Evolutionary conservation across 257 asterid species (phyloP).

Genomic region (Leptodermis oblonga): DNA sequence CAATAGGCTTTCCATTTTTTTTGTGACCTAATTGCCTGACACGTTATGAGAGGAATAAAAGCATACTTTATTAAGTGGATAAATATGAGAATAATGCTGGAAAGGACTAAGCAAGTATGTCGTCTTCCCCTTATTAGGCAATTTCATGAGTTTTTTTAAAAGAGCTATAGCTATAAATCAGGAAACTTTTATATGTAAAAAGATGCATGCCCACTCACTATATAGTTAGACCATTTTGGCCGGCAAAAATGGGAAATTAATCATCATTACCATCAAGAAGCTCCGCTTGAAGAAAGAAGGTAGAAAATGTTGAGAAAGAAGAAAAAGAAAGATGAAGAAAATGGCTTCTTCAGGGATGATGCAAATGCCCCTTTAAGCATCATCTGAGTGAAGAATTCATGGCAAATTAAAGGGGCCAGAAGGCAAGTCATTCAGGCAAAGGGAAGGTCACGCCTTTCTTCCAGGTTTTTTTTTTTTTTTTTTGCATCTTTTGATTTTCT

Average conservation of each 20-base stretch:
- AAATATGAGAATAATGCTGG: slow-evolving; percentile 25
- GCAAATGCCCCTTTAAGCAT: slow-evolving; percentile 5
- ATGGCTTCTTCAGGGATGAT: neutral
- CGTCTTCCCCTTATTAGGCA: neutral
- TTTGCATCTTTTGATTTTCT: neutral
- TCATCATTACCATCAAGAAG: neutral
- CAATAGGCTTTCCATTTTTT: slow-evolving; percentile 24
- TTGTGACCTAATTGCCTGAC: slow-evolving; percentile 16
- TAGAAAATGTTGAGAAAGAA: slow-evolving; percentile 32
- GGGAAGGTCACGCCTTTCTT: slow-evolving; percentile 74
- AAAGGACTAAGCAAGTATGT: slow-evolving; percentile 21
- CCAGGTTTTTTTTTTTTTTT: slow-evolving; percentile 34
- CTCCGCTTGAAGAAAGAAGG: no score
- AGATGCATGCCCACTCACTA: neutral
- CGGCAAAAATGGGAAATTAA: neutral
- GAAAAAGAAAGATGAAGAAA: slow-evolving; percentile 17
- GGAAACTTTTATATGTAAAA: no score
- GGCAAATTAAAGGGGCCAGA: slow-evolving; percentile 12
- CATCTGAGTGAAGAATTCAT: slow-evolving; percentile 17
- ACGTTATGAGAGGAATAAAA: slow-evolving; percentile 20
- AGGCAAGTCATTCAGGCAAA: slow-evolving; percentile 68
- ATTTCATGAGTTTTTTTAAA: neutral
- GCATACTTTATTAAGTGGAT: slow-evolving; percentile 37
- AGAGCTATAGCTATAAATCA: no score
- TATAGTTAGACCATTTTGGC: slow-evolving; percentile 15